Evolutionary conservation across 352 stramenopile genomes (phyloP).

Genomic region (Blastocystis sp.): DNA sequence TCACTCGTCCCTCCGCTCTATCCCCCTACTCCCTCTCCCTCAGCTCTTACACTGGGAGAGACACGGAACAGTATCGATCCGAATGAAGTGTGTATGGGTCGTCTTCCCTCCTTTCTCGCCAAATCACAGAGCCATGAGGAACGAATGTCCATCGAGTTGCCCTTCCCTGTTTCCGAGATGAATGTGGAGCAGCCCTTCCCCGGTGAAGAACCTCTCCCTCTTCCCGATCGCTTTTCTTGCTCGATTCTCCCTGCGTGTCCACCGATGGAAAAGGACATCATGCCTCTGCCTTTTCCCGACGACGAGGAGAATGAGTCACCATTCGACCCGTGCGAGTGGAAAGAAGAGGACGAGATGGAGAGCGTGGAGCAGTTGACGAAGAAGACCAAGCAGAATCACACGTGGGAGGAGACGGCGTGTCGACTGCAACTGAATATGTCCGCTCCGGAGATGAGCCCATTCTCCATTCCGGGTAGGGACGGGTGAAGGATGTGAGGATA

Average conservation of each 20-base stretch:
- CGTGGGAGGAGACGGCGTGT: slow-evolving; percentile 49
- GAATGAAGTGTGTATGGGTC: slow-evolving; percentile 28
- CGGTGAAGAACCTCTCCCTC: no score
- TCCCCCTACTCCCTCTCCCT: slow-evolving; percentile 9
- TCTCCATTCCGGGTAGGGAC: slow-evolving; percentile 15
- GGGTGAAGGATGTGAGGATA: not conserved
- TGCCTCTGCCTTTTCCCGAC: not conserved
- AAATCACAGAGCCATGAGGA: not conserved
- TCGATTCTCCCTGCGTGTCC: not conserved
- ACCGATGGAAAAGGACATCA: no score
- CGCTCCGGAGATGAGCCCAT: slow-evolving; percentile 37
- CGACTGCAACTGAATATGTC: slow-evolving; percentile 32
- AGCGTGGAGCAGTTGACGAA: not conserved
- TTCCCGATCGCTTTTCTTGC: not conserved
- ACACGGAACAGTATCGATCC: not conserved
- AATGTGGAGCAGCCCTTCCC: not conserved
- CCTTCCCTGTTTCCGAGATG: not conserved
- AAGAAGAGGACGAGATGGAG: not conserved
- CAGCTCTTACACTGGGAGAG: not conserved
- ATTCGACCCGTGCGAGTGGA: not conserved
- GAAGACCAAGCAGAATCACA: slow-evolving; percentile 55
- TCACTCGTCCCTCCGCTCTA: not conserved
- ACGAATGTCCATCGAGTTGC: slow-evolving; percentile 9
- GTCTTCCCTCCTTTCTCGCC: not conserved
- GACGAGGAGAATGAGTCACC: not conserved